phyloP scores from a whole-genome alignment of 2,329 filamentous ascomycete genomes.

The Amphichorda felina region DNA sequence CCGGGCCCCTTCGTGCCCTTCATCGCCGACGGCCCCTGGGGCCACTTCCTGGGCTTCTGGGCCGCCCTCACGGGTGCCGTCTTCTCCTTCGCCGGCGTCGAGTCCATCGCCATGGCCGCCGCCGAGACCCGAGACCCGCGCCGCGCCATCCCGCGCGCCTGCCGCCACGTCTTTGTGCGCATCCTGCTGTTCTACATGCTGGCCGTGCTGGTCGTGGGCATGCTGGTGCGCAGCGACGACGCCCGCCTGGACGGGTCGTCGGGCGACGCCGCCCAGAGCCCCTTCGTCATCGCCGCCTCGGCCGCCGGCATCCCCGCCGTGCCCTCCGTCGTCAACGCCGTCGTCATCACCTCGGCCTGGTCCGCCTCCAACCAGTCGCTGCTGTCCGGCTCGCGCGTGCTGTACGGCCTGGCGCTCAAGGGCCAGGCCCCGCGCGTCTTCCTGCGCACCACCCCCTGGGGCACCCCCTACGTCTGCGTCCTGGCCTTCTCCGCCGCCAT shows the following conservation, averaged over 20 bases:
- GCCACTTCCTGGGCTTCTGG: constrained; percentile 32
- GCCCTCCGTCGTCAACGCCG: constrained; percentile 63
- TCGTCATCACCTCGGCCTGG: constrained; percentile 62
- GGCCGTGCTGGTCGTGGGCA: constrained; percentile 58
- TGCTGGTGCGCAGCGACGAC: constrained; percentile 48
- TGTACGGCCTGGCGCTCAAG: constrained; percentile 48
- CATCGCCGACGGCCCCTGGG: constrained; percentile 31
- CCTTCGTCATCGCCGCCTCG: constrained; percentile 61
- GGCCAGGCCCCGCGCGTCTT: constrained; percentile 45
- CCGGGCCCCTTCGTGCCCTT: constrained; percentile 58
- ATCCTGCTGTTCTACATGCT: constrained; percentile 62
- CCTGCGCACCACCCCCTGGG: constrained; percentile 45
- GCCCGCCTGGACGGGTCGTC: constrained; percentile 36
- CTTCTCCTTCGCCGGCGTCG: constrained; percentile 57
- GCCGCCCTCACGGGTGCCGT: constrained; percentile 52
- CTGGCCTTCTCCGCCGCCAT: constrained; percentile 40
- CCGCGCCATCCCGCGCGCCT: constrained; percentile 54
- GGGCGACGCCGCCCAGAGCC: constrained; percentile 37
- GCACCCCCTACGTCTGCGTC: constrained; percentile 50
- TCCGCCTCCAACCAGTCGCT: constrained; percentile 59
- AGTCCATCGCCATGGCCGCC: constrained; percentile 48
- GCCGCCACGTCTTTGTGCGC: constrained; percentile 65
- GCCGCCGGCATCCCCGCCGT: constrained; percentile 56
- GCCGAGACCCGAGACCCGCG: constrained; percentile 51
- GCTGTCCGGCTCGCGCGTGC: constrained; percentile 43